Evolutionary conservation across 331 rosid species (phyloP).

Genomic region (Ulmus americana): DNA sequence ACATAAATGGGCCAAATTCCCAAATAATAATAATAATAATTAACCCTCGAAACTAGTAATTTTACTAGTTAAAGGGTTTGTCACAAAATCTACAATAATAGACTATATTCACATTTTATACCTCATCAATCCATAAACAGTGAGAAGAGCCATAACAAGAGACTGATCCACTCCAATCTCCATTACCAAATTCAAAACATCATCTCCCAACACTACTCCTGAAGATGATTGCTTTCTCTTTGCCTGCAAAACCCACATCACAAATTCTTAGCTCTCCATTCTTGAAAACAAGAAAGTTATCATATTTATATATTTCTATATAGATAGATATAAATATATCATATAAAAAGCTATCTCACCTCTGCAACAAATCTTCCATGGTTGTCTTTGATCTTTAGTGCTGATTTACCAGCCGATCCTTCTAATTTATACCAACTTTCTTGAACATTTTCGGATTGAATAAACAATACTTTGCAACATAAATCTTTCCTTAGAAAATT

Average conservation of each 20-base stretch:
- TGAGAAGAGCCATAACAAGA: constrained; percentile 38
- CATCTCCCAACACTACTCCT: constrained; percentile 43
- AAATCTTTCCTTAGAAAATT: constrained; percentile 18
- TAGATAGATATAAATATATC: too few species aligned
- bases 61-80: neutral
- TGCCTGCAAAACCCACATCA: constrained; percentile 27
- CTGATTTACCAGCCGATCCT: constrained; percentile 21
- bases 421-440: constrained; percentile 17
- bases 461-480: constrained; percentile 21
- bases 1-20: neutral
- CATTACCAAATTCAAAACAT: constrained; percentile 34
- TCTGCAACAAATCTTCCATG: constrained; percentile 35
- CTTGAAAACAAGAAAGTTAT: neutral
- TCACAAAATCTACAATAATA: neutral
- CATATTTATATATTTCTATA: too few species aligned
- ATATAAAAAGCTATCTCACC: neutral
- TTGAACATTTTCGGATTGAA: neutral
- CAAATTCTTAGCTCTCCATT: neutral
- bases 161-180: constrained; percentile 34
- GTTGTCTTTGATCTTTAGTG: constrained; percentile 26
- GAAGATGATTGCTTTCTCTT: constrained; percentile 36
- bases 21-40: neutral
- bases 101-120: constrained; percentile 19
- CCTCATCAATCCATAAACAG: constrained; percentile 31
- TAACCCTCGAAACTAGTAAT: neutral